Conservation (phyloP, 108 stramenopile species). For the Skeletonema potamos region DNA sequence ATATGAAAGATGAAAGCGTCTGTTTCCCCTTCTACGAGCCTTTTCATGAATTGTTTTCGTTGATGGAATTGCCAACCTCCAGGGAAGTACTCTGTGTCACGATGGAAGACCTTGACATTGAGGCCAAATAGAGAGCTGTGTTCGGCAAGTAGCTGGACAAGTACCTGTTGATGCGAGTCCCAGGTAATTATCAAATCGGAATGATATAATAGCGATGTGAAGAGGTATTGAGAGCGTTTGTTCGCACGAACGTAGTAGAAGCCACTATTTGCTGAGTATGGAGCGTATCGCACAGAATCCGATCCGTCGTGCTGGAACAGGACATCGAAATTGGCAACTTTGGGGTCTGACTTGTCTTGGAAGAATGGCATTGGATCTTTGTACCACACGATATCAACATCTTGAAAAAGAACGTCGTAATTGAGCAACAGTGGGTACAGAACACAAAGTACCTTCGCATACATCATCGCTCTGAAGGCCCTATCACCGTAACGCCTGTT, state of each 20-base stretch:
- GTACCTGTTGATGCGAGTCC: conserved; percentile 75
- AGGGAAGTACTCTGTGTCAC: conserved; percentile 68
- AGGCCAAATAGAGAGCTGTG: conserved; percentile 73
- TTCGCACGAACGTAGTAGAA: conserved; percentile 89
- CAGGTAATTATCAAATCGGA: conserved; percentile 66
- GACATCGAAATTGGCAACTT: conserved; percentile 44
- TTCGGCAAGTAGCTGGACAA: conserved; percentile 66
- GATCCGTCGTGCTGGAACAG: conserved; percentile 89
- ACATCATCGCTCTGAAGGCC: conserved; percentile 85
- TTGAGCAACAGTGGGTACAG: conserved; percentile 62
- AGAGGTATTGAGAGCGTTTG: conserved; percentile 65
- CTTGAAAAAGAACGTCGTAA: conserved; percentile 87
- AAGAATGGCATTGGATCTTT: conserved; percentile 39
- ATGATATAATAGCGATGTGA: conserved; percentile 54
- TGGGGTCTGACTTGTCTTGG: conserved; percentile 16
- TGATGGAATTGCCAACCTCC: conserved; percentile 56
- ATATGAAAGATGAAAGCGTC: conserved; percentile 52
- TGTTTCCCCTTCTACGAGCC: conserved; percentile 39
- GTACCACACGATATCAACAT: conserved; percentile 75
- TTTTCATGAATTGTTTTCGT: conserved; percentile 44
- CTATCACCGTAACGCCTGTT: conserved; percentile 74
- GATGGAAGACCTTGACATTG: conserved; percentile 65
- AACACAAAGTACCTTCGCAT: conserved; percentile 82
- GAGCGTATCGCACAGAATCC: conserved; percentile 48
- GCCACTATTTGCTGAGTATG: conserved; percentile 67